These are phyloP conservation scores for Fusarium oligoseptatum DNA, from an alignment of 2,329 filamentous ascomycete genomes.

Conservation along the genomic window DNA sequence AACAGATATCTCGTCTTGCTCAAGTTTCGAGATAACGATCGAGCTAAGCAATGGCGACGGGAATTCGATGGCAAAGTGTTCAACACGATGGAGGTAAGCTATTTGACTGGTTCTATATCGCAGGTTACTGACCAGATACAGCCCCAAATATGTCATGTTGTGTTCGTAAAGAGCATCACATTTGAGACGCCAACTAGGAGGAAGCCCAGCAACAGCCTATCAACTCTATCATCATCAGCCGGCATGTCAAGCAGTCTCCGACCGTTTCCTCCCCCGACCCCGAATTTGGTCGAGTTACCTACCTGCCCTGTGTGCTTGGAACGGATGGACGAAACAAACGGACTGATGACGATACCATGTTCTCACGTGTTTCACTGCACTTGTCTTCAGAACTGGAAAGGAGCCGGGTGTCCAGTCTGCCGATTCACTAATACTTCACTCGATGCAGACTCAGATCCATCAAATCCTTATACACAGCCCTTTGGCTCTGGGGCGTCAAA, in stretches of 20 bases:
- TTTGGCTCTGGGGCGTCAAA: constrained; percentile 74
- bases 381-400: constrained; percentile 96
- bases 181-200: constrained; percentile 74
- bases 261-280: constrained; percentile 77
- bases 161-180: constrained; percentile 92
- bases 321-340: constrained; percentile 97
- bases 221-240: constrained; percentile 65
- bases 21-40: constrained; percentile 85
- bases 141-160: constrained; percentile 95
- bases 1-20: constrained; percentile 96
- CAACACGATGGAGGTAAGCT: constrained; percentile 84
- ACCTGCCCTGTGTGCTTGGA: constrained; percentile 97
- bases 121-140: constrained; percentile 40
- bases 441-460: constrained; percentile 56
- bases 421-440: constrained; percentile 77
- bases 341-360: constrained; percentile 93
- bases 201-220: constrained; percentile 66
- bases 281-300: constrained; percentile 88
- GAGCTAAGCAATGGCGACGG: constrained; percentile 83
- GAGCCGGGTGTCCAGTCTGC: constrained; percentile 93
- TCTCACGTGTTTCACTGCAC: constrained; percentile 98
- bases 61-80: constrained; percentile 95
- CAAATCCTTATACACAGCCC: constrained; percentile 65
- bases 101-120: neutral
- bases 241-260: constrained; percentile 62